Base-by-base conservation (phyloP, 176 grass and related monocot genomes). In the Zizania latifolia region DNA sequence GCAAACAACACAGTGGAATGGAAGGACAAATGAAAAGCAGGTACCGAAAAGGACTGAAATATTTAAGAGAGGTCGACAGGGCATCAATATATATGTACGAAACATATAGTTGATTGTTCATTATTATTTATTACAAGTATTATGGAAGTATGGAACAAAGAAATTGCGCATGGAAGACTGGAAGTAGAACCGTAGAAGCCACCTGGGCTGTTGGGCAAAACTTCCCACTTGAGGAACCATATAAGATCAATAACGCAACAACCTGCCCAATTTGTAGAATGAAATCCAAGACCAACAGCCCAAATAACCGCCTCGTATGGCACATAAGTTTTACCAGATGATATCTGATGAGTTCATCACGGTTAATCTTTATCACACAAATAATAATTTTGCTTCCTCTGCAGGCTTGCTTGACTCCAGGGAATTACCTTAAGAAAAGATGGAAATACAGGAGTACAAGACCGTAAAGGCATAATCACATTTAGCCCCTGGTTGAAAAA, bases 131-230 rank as follows among this genome's bases (percentile, higher is more conserved):
- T 24, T 14, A 38, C n/a, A 40, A 76, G 83, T 70, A 75, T 15
- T 8, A 60, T n/a, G 59, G 53, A 71, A 41, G 16, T 8, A 51
- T n/a, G 64, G 53, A 71, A 54, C 23, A 21, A 65, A 41, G 29
- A 10, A 46, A 46, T 5, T 75, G 6, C 37, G 21, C 33, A 50
- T 59, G 9, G 10, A 86, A 69, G 33, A 40, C 54, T 75, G 41
- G 36, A 64, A 60, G 6, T 32, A 69, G 73, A 72, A 22, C 7
- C 10, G 48, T 10, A 53, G 19, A 55, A 39, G 6, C 31, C 43
- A 93, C 90, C 85, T 97, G 88, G 65, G 87, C 71, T 40, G 78
- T 86, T 64, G 87, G 33, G 76, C 44, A 59, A 88, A 72, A 39
- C 26, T 75, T 67, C 68, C 21, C 86, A 66, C 41, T 85, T 67